phyloP scores from a whole-genome alignment of 306 rosid species.

The Sicyos edulis region DNA sequence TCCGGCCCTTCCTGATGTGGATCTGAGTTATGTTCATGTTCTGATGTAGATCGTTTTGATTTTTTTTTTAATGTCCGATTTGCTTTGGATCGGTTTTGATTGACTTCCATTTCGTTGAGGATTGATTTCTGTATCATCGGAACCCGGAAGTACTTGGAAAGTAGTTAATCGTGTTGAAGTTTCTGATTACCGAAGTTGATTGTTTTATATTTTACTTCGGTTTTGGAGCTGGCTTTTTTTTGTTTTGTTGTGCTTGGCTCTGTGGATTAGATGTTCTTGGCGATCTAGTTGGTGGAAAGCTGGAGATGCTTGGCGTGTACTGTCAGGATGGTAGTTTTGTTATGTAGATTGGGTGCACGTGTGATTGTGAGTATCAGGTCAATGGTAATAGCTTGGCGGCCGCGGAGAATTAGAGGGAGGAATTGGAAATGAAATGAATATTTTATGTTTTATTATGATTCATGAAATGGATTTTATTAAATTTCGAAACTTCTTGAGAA shows the following conservation, averaged over 20 bases:
- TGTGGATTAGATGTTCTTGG: too few relatives aligned
- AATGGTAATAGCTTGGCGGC: neutral
- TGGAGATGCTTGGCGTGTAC: neutral
- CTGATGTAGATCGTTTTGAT: slow-evolving; percentile 7
- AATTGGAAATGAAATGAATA: neutral
- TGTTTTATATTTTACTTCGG: too few relatives aligned
- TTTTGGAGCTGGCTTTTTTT: too few relatives aligned
- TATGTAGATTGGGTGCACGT: neutral
- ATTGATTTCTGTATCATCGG: too few relatives aligned
- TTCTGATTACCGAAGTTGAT: too few relatives aligned
- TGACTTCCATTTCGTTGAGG: too few relatives aligned
- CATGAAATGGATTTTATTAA: neutral
- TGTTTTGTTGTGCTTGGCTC: too few relatives aligned
- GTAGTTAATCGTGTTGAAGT: too few relatives aligned
- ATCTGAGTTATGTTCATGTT: neutral
- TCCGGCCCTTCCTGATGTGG: neutral
- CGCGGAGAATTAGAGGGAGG: neutral
- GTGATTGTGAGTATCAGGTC: neutral
- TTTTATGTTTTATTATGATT: neutral
- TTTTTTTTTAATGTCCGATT: neutral
- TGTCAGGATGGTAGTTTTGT: neutral
- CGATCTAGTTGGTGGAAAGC: neutral
- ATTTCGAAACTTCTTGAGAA: neutral
- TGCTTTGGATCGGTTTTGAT: too few relatives aligned
- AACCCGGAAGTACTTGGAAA: too few relatives aligned